Percentiles rank a stretch among this genome's conserved stretches.
phyloP scores from a whole-genome alignment of 805 yeast species.

The Kodamaea jinghongensis region DNA sequence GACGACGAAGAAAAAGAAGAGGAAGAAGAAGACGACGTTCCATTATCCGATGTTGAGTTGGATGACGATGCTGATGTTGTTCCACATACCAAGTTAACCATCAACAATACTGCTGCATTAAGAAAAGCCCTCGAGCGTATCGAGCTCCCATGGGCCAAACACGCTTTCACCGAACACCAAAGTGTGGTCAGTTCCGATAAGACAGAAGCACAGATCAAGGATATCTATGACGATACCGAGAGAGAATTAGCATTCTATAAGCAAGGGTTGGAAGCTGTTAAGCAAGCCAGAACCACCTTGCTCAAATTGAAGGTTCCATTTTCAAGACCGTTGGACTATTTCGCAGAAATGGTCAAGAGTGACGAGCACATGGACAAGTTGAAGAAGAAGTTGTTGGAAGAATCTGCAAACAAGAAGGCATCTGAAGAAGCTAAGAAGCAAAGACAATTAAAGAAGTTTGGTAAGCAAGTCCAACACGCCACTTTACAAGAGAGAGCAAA shows the following conservation, averaged over 20 bases:
- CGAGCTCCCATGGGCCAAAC: slow-evolving; percentile 60
- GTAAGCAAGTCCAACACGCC: slow-evolving; percentile 94
- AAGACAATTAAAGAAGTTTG: slow-evolving; percentile 92
- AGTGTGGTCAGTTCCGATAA: slow-evolving; percentile 58
- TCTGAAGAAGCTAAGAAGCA: slow-evolving; percentile 92
- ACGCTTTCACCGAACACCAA: slow-evolving; percentile 83
- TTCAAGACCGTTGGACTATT: slow-evolving; percentile 90
- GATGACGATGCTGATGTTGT: slow-evolving; percentile 95
- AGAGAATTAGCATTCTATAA: slow-evolving; percentile 94
- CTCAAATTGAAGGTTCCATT: slow-evolving; percentile 78
- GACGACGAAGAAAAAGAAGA: slow-evolving; percentile 60
- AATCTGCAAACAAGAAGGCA: slow-evolving; percentile 82
- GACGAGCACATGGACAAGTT: slow-evolving; percentile 98
- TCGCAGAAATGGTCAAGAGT: slow-evolving; percentile 97
- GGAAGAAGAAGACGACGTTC: slow-evolving; percentile 72
- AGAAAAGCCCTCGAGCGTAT: slow-evolving; percentile 66
- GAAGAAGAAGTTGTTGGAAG: slow-evolving; percentile 74
- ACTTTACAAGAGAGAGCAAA: slow-evolving; percentile 91
- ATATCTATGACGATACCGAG: slow-evolving; percentile 92
- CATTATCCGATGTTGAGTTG: slow-evolving; percentile 85
- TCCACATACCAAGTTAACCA: slow-evolving; percentile 84
- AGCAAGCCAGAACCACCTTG: slow-evolving; percentile 63
- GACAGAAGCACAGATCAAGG: slow-evolving; percentile 68
- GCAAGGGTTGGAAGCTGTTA: slow-evolving; percentile 85
- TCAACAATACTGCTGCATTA: slow-evolving; percentile 84